A percentile compares a stretch with the other conserved stretches of the same genome.
Evolutionary conservation across 2,329 filamentous ascomycete species (phyloP).

Genomic region (Didymella lethalis): DNA sequence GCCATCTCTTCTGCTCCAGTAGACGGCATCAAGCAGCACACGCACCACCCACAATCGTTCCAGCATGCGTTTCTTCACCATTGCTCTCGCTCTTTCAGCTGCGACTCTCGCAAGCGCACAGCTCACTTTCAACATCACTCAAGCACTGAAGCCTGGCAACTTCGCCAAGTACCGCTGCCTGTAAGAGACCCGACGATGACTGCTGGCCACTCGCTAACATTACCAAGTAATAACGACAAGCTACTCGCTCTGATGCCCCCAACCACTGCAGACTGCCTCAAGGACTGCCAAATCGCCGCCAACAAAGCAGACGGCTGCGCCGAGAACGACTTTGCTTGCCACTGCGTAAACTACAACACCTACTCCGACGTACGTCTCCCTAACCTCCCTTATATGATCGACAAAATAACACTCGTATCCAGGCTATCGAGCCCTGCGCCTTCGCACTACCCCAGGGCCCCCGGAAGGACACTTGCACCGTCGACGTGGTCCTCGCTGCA

Average conservation of each 20-base stretch:
- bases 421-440: conserved; percentile 19
- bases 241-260: conserved; percentile 18
- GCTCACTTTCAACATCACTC: conserved; percentile 35
- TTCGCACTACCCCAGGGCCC: conserved; percentile 8
- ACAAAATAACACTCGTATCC: neutral
- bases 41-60: neutral
- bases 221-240: conserved; percentile 24
- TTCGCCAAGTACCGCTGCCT: conserved; percentile 37
- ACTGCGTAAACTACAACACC: conserved; percentile 31
- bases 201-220: neutral
- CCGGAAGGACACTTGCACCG: neutral
- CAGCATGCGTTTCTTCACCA: conserved; percentile 10
- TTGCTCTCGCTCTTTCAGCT: conserved; percentile 4
- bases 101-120: conserved; percentile 22
- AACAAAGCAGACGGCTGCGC: conserved; percentile 34
- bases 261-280: conserved; percentile 26
- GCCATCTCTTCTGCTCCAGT: neutral
- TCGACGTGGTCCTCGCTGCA: conserved; percentile 21
- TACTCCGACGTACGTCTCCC: conserved; percentile 31
- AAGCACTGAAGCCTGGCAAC: conserved; percentile 27
- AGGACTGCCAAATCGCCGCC: conserved; percentile 29
- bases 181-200: conserved; percentile 14
- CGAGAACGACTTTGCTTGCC: conserved; percentile 34
- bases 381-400: too few relatives aligned
- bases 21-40: neutral